Conservation (phyloP, 106 monocot species). For the Dactylorhiza incarnata region DNA sequence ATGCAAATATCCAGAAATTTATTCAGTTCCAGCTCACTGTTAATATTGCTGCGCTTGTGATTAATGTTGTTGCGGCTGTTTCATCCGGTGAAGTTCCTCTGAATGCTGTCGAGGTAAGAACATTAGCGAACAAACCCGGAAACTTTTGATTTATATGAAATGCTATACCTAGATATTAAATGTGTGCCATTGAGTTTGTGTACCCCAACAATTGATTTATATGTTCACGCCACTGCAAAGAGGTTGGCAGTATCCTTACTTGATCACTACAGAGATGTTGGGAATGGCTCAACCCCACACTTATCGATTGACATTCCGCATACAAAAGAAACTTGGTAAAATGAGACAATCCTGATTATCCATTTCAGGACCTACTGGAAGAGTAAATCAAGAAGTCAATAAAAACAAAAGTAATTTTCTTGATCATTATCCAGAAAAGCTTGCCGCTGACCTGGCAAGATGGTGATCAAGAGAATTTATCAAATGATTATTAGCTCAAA, state of each 20-base stretch:
- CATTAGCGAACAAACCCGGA: background rate
- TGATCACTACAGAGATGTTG: background rate
- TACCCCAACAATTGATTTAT: background rate
- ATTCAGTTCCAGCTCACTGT: conserved; percentile 97
- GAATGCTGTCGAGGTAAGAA: conserved; percentile 77
- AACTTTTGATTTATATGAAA: background rate
- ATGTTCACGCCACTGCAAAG: background rate
- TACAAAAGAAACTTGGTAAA: no score
- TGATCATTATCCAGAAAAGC: no score
- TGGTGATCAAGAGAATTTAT: no score
- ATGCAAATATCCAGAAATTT: conserved; percentile 90
- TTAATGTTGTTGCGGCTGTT: conserved; percentile 80
- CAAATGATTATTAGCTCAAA: no score
- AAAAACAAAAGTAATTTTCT: no score
- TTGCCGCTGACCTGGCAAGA: no score
- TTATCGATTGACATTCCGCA: no score
- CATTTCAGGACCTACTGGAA: no score
- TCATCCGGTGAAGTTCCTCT: conserved; percentile 72
- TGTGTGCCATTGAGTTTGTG: background rate
- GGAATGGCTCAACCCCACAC: no score
- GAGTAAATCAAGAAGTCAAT: no score
- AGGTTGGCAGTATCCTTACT: background rate
- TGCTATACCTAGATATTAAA: background rate
- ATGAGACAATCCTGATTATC: no score
- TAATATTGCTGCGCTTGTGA: conserved; percentile 77